Base-by-base conservation (phyloP, 495 filamentous ascomycete species). In the Penicillium soppii region DNA sequence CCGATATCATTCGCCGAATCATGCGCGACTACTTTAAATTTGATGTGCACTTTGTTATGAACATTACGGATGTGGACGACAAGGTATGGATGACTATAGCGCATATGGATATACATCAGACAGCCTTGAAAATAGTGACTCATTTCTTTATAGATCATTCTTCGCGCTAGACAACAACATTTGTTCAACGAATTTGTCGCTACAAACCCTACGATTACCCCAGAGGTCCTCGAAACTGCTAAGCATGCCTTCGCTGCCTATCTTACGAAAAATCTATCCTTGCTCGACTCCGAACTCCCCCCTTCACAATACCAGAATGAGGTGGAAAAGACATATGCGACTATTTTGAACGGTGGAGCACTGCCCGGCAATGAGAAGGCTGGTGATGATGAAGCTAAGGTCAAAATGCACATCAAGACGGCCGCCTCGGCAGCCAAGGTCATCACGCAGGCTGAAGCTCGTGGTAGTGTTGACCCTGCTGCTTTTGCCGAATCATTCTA, bases 61-160 rank as follows among this genome's bases (percentile, higher is more conserved):
- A 98, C 68, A 89, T 95, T 57, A 96, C 92, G 4, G 90, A 96
- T 72, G 81, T 96, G 2, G 91, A 96, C 65, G 90, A 96, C 72
- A 97, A 95, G 82, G 84, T 88, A 63, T 47, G 59, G 1, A 20
- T 23, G 17, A 32, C 9, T 4, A 27, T 10, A 4, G 5, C 33
- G 15, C 21, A 20, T 32, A 22, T 22, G 13, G 41, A 19, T n/a
- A n/a, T n/a, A n/a, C n/a, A n/a, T n/a, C 12, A 27, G 29, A 27
- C 20, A 17, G 21, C n/a, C 6, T 19, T 27, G 5, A 39, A 26
- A 17, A n/a, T 9, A 30, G 32, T 42, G 54, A 57, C 47, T 58
- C 29, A 56, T 26, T 10, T 44, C 33, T 47, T 21, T 41, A 39
- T 59, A 88, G 84, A 95, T 96, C 58, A 95, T 96, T 57, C 75